Base-by-base conservation (phyloP, 352 stramenopile genomes). In the Pythium sp. region DNA sequence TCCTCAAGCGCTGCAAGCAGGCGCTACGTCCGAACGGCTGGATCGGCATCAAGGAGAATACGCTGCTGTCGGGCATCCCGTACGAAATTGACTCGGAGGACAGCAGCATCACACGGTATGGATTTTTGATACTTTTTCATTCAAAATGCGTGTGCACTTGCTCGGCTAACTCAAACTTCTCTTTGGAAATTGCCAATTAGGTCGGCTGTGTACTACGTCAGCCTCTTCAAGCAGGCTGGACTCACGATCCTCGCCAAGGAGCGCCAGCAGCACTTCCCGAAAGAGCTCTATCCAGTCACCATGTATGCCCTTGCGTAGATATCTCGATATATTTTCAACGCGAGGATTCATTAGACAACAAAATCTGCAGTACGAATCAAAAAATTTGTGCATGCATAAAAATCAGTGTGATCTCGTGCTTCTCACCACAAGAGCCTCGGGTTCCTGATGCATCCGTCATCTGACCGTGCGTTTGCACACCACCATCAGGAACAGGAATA, bases 31-130 rank as follows among this genome's bases (percentile, higher is more conserved):
- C 82, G 0, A 75, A 82, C 46, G 81, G 81, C 20, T 89, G 84
- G 64, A 89, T 91, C 41, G 80, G 78, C 53, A 67, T 92, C 64
- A 91, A 99, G 70, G 97, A 99, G 75, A 99, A 99, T 71, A 77
- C 91, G 59, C 79, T 93, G 55, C 73, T 92, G 55, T 69, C 71
- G 0, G 78, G 74, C 22, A 73, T 74, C 34, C 81, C 89, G 9
- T 99, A 98, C 77, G 87, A 98, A 56, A 69, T 98, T 20, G 97
- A 99, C 78, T 79, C 85, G 32, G 85, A 97, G 28, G 97, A 99
- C 85, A 97, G 88, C 66, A 98, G 94, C 76, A 89, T 98, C 67
- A 98, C 92, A 7, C 78, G 97, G 72, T 95, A 75, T 26, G 32
- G 58, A 20, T 5, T 20, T 1, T 26, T 11, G 38, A 28, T 28